Evolutionary conservation across 1,284 basidiomycete genomes (phyloP), one percentile per base, ranked within the genome.

Genomic region (Tylopilus sp.): DNA sequence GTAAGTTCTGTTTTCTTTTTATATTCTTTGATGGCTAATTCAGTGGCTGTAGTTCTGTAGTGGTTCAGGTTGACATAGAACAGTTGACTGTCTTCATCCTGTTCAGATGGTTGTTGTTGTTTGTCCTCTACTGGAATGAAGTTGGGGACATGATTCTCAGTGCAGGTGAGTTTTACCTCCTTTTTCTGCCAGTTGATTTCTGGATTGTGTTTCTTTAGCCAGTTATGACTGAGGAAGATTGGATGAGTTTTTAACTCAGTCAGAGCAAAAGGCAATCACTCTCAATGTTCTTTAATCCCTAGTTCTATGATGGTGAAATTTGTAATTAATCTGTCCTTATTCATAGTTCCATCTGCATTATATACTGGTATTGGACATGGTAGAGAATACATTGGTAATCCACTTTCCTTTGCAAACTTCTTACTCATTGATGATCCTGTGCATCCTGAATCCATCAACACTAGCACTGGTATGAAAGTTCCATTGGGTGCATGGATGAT

Each of bases 351-450:
- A 25, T 45, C 25, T 13, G 42, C 42, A 45, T 45, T 45, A 45
- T 45, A 45, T 13, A 45, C 42, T 25, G 25, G 42, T 8, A 45
- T 45, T 19, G 42, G 42, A 17, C 17, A 12, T 21, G 42, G 42
- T 19, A 45, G 42, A 39, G 9, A 9, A 39, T 39, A 39, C 17
- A 45, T 12, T 12, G 7, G 1, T 1, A 45, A 10, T 45, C 25
- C 1, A 3, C 25, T 21, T 45, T 45, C 6, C 0, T 3, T 2
- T n/a, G 13, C 6, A 3, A 45, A 45, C 25, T 12, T 0, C 25
- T 45, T 25, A 45, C 25, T 12, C 0, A 45, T 45, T 45, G 42
- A 9, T n/a, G 42, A 45, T n/a, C 42, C 42, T 5, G 23, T 45
- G 9, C 42, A 45, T 45, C 42, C 42, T 12, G 4, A 45, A 2